These are phyloP conservation scores for Tulasnella sp. DNA, from an alignment of 768 basidiomycete species.

Conservation along the genomic window DNA sequence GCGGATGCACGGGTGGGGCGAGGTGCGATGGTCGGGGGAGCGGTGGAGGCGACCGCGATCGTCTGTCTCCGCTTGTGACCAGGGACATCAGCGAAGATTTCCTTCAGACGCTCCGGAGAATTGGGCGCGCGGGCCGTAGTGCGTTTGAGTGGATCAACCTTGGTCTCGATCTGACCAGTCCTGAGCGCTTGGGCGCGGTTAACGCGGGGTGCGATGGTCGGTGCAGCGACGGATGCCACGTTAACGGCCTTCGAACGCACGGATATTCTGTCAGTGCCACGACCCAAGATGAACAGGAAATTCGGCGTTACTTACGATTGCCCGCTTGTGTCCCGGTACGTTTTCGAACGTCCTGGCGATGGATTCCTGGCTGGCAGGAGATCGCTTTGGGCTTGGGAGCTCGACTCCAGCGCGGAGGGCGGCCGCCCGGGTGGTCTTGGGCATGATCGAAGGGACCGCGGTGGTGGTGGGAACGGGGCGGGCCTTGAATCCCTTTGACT, in stretches of 20 bases:
- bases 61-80: slow-evolving; percentile 33
- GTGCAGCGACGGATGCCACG: slow-evolving; percentile 29
- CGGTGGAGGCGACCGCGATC: slow-evolving; percentile 33
- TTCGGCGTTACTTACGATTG: slow-evolving; percentile 13
- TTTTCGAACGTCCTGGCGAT: slow-evolving; percentile 30
- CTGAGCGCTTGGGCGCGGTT: slow-evolving; percentile 29
- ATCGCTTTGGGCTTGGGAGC: background rate
- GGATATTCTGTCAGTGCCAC: too few relatives aligned
- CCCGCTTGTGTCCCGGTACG: slow-evolving; percentile 31
- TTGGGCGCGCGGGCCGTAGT: slow-evolving; percentile 10
- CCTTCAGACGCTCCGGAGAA: slow-evolving; percentile 13
- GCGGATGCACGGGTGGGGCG: slow-evolving; percentile 72
- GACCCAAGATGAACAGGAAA: background rate
- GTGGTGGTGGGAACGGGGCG: slow-evolving; percentile 62
- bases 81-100: slow-evolving; percentile 32
- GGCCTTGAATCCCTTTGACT: slow-evolving; percentile 52
- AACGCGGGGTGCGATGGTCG: slow-evolving; percentile 27
- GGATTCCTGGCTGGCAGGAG: slow-evolving; percentile 22
- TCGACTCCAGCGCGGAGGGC: slow-evolving; percentile 31
- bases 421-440: slow-evolving; percentile 31
- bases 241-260: background rate
- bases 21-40: slow-evolving; percentile 65
- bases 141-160: background rate
- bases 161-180: slow-evolving; percentile 18
- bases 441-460: slow-evolving; percentile 33